Conservation (phyloP, 768 basidiomycete genomes). For the Amanita fuliginea region DNA sequence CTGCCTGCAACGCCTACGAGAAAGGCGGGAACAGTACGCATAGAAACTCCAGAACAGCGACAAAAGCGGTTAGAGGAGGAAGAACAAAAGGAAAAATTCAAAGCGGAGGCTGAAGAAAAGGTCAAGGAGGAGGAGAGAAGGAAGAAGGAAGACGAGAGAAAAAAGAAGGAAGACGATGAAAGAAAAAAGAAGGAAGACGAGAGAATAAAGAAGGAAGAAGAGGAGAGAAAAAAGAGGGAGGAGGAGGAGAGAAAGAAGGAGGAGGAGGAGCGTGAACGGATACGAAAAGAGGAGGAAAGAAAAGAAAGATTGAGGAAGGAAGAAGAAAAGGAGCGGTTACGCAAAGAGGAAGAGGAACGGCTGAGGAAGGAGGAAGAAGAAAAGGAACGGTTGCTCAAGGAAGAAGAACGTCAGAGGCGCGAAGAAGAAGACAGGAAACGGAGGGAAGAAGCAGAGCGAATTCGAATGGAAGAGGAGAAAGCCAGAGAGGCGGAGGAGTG, state of each 20-base stretch:
- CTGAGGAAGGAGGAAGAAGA: constrained; percentile 17
- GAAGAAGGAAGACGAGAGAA: constrained; percentile 43
- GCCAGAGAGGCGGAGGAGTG: constrained; percentile 16
- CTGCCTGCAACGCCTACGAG: constrained; percentile 28
- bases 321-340: constrained; percentile 27
- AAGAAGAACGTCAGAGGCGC: constrained; percentile 23
- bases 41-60: constrained; percentile 49
- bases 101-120: constrained; percentile 12
- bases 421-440: constrained; percentile 15
- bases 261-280: constrained; percentile 19
- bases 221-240: constrained; percentile 17
- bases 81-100: constrained; percentile 15
- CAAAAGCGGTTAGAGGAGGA: constrained; percentile 24
- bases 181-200: constrained; percentile 26
- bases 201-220: constrained; percentile 21
- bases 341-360: constrained; percentile 19
- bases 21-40: constrained; percentile 36
- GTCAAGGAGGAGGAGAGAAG: constrained; percentile 13
- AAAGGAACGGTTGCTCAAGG: constrained; percentile 17
- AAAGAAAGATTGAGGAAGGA: constrained; percentile 17
- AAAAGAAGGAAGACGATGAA: constrained; percentile 19
- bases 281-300: constrained; percentile 16
- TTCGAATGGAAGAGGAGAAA: constrained; percentile 20
- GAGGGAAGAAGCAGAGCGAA: constrained; percentile 18
- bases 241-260: constrained; percentile 21